phyloP scores from a whole-genome alignment of 345 rosid genomes.

The Rhodomyrtus tomentosa region DNA sequence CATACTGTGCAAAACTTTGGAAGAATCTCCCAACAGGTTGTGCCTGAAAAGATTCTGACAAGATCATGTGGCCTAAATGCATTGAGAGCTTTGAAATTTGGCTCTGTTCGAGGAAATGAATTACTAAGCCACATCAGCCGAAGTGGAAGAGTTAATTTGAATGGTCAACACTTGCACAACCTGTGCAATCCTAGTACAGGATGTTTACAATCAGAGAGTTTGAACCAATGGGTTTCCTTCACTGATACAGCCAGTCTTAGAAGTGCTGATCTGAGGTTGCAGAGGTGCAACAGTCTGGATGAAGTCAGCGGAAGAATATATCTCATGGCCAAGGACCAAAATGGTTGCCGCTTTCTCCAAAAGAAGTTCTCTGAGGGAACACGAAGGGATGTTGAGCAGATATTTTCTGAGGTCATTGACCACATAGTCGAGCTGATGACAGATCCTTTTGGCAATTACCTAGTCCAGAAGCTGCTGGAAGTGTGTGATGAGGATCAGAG shows the following conservation, averaged over 20 bases:
- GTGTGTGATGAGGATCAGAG: constrained; percentile 35
- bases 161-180: constrained; percentile 18
- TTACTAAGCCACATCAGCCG: constrained; percentile 14
- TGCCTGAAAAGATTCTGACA: constrained; percentile 54
- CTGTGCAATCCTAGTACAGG: constrained; percentile 13
- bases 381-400: constrained; percentile 42
- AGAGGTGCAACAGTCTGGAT: constrained; percentile 29
- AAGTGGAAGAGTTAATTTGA: constrained; percentile 22
- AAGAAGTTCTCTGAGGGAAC: constrained; percentile 51
- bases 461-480: constrained; percentile 52
- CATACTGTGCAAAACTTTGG: constrained; percentile 16
- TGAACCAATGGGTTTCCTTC: constrained; percentile 17
- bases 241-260: constrained; percentile 16
- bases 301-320: constrained; percentile 21
- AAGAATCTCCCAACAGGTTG: constrained; percentile 22
- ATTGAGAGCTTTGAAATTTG: constrained; percentile 37
- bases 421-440: constrained; percentile 59
- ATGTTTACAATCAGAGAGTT: constrained; percentile 20
- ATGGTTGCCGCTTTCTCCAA: constrained; percentile 70
- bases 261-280: constrained; percentile 19
- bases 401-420: constrained; percentile 55
- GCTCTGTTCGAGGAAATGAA: constrained; percentile 31
- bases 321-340: constrained; percentile 64
- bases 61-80: constrained; percentile 45
- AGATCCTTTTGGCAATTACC: constrained; percentile 70